These are phyloP conservation scores for Pleurotus tuoliensis DNA, from an alignment of 768 basidiomycete genomes.

Conservation along the genomic window DNA sequence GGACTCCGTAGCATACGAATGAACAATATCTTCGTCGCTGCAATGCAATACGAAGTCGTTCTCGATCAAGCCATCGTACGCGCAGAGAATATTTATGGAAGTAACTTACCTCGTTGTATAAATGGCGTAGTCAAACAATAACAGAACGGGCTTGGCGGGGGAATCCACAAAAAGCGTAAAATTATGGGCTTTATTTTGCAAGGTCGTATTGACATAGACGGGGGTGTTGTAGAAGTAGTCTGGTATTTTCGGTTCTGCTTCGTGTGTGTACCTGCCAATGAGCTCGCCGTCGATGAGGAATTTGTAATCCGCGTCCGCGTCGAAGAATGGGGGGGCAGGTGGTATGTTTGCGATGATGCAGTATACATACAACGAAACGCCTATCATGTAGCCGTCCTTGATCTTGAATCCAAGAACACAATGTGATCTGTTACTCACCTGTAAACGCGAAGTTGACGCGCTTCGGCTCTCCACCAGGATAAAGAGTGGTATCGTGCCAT, in stretches of 20 bases:
- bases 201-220: constrained; percentile 6
- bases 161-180: background rate
- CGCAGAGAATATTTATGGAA: background rate
- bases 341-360: constrained; percentile 16
- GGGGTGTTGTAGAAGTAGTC: constrained; percentile 10
- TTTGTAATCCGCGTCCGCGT: constrained; percentile 9
- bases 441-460: too few species aligned
- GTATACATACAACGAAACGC: constrained; percentile 14
- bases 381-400: background rate
- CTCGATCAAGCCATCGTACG: too few species aligned
- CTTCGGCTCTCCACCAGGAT: too few species aligned
- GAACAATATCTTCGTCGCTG: too few species aligned
- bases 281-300: constrained; percentile 12
- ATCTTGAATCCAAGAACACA: background rate
- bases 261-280: constrained; percentile 7
- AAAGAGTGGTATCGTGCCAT: too few species aligned
- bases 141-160: background rate
- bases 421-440: background rate
- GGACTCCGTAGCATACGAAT: background rate
- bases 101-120: background rate
- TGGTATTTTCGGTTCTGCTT: background rate
- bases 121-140: constrained; percentile 1
- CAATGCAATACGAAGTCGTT: too few species aligned
- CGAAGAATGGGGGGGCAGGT: background rate
- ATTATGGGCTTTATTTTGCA: constrained; percentile 5